Percentiles rank a stretch among this genome's conserved stretches.
These are phyloP conservation scores for Hanseniaspora jakobsenii DNA, from an alignment of 805 yeast species.

Conservation along the genomic window DNA sequence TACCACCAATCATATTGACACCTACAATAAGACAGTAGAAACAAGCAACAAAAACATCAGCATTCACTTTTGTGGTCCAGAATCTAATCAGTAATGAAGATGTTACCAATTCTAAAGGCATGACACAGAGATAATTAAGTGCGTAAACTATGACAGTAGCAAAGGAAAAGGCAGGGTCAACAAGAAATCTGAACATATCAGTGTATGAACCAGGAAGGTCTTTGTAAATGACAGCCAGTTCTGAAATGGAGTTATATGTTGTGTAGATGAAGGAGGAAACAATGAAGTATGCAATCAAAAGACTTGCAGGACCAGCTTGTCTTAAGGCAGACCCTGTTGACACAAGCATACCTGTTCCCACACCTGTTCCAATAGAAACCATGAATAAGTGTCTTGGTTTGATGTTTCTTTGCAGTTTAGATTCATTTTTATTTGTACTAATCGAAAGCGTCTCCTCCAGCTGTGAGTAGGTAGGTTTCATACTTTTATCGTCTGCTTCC, in stretches of 20 bases:
- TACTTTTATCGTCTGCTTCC: conserved; percentile 1
- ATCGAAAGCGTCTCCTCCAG: background rate
- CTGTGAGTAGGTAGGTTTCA: conserved; percentile 23
- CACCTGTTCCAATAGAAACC: conserved; percentile 40
- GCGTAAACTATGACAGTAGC: conserved; percentile 64
- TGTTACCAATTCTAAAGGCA: conserved; percentile 57
- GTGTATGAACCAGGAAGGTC: conserved; percentile 50
- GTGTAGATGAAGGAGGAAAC: conserved; percentile 52
- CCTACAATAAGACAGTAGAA: conserved; percentile 41
- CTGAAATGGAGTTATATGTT: conserved; percentile 54
- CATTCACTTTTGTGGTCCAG: conserved; percentile 40
- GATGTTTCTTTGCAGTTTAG: conserved; percentile 4
- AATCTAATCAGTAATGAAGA: conserved; percentile 45
- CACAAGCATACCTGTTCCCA: conserved; percentile 65
- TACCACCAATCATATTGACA: conserved; percentile 40
- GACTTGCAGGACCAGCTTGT: conserved; percentile 53
- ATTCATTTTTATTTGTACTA: background rate
- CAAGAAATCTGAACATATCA: conserved; percentile 46
- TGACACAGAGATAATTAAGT: conserved; percentile 49
- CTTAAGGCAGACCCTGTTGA: conserved; percentile 51
- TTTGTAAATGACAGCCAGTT: conserved; percentile 55
- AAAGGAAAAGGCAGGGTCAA: conserved; percentile 59
- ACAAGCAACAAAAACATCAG: conserved; percentile 48
- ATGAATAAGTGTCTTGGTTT: conserved; percentile 14
- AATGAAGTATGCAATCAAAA: conserved; percentile 45